phyloP scores from a whole-genome alignment of 2,329 filamentous ascomycete genomes.

The Clonostachys rhizophaga region DNA sequence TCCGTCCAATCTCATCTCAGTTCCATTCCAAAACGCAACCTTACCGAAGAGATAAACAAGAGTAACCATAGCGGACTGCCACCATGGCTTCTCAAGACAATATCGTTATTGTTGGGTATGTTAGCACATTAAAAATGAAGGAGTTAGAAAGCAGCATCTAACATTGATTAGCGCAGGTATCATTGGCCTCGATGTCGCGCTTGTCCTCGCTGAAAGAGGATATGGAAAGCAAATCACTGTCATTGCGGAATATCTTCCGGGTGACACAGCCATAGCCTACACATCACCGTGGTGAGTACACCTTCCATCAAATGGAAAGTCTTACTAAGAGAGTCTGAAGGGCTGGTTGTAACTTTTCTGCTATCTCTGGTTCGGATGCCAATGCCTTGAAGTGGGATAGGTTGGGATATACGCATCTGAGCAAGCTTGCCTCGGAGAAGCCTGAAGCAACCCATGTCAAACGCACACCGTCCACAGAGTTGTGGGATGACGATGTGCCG shows the following conservation, averaged over 20 bases:
- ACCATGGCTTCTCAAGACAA: neutral
- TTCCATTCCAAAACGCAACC: too few species aligned
- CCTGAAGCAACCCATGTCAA: conserved; percentile 22
- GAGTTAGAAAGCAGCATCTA: neutral
- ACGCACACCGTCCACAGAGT: conserved; percentile 29
- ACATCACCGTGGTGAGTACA: conserved; percentile 31
- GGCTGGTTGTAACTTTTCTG: conserved; percentile 39
- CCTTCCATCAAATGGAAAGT: neutral
- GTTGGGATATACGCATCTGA: conserved; percentile 29
- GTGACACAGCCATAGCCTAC: conserved; percentile 28
- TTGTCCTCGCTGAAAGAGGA: conserved; percentile 26
- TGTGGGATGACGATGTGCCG: conserved; percentile 31
- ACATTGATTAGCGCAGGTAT: conserved; percentile 22
- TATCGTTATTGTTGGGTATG: conserved; percentile 2
- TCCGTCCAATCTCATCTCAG: too few species aligned
- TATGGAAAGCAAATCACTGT: conserved; percentile 24
- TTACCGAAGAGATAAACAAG: too few species aligned
- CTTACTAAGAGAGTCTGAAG: conserved; percentile 26
- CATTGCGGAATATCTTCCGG: conserved; percentile 31
- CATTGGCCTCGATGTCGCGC: conserved; percentile 30
- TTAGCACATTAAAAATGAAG: neutral
- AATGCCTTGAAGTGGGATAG: conserved; percentile 36
- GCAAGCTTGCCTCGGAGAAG: conserved; percentile 18
- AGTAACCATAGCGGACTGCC: too few species aligned
- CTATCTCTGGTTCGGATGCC: conserved; percentile 31